Evolutionary conservation across 2,329 filamentous ascomycete genomes (phyloP).

Genomic region (Xylariaceae sp.): DNA sequence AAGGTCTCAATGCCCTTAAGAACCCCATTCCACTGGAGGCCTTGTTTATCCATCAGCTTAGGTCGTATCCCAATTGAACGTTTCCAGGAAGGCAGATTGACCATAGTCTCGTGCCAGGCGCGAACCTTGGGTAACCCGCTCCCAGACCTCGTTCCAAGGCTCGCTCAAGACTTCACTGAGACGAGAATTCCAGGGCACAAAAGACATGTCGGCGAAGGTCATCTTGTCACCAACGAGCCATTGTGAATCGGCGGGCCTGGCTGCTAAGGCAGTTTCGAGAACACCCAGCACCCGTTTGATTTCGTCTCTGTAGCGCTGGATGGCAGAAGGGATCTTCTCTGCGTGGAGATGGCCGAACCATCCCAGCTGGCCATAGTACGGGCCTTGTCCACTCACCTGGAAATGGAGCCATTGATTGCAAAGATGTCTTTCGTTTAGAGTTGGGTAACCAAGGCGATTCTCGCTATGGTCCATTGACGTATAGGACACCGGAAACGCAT

Average conservation of each 20-base stretch:
- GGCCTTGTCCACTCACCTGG: no score
- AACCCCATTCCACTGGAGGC: slow-evolving; percentile 5
- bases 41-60: slow-evolving; percentile 35
- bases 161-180: slow-evolving; percentile 17
- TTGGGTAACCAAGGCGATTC: no score
- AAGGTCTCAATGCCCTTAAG: no score
- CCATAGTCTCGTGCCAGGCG: slow-evolving; percentile 34
- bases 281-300: slow-evolving; percentile 3
- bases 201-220: slow-evolving; percentile 16
- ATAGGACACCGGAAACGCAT: no score
- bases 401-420: no score
- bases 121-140: slow-evolving; percentile 21
- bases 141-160: slow-evolving; percentile 23
- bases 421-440: no score
- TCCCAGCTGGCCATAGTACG: no score
- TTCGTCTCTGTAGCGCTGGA: slow-evolving; percentile 1
- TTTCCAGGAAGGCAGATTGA: slow-evolving; percentile 29
- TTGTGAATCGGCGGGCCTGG: not conserved
- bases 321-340: slow-evolving; percentile 3
- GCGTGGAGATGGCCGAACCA: slow-evolving; percentile 1
- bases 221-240: slow-evolving; percentile 18
- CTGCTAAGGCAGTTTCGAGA: not conserved
- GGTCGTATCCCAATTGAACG: slow-evolving; percentile 29
- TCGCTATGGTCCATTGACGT: no score
- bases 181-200: slow-evolving; percentile 20